Evolutionary conservation across 148 eudicot genomes (phyloP).

Genomic region (Agrostemma githago): DNA sequence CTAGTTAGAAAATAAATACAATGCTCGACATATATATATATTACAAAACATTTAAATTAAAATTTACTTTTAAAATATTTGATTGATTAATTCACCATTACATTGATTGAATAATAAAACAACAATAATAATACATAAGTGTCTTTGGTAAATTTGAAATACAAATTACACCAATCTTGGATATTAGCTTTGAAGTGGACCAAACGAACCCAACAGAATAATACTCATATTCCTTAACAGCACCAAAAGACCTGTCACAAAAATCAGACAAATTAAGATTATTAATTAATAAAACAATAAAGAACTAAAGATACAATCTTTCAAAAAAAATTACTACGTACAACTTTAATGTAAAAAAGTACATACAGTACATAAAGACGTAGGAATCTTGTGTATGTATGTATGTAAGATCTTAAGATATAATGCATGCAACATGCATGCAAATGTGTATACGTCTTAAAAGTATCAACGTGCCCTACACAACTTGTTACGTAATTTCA

Average conservation of each 20-base stretch:
- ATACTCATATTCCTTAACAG: slow-evolving; percentile 26
- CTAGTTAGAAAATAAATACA: no score
- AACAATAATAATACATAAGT: not conserved
- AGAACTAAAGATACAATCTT: not conserved
- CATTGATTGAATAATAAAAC: no score
- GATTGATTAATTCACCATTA: no score
- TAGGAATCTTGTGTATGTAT: slow-evolving; percentile 1
- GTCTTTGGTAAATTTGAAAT: not conserved
- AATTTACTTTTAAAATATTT: not conserved
- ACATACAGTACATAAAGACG: not conserved
- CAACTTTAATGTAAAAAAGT: slow-evolving; percentile 6
- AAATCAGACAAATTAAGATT: slow-evolving; percentile 22
- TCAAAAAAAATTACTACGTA: slow-evolving; percentile 13
- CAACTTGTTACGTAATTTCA: not conserved
- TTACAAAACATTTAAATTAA: no score
- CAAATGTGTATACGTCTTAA: not conserved
- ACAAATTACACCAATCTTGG: not conserved
- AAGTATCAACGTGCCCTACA: not conserved
- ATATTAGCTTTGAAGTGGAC: slow-evolving; percentile 7
- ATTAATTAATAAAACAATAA: slow-evolving; percentile 1
- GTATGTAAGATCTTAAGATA: not conserved
- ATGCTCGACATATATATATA: no score
- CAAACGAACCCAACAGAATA: slow-evolving; percentile 16
- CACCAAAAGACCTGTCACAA: slow-evolving; percentile 28
- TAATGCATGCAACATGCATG: not conserved